Conservation (phyloP, 352 stramenopile genomes). For the Globisporangium middletonii region DNA sequence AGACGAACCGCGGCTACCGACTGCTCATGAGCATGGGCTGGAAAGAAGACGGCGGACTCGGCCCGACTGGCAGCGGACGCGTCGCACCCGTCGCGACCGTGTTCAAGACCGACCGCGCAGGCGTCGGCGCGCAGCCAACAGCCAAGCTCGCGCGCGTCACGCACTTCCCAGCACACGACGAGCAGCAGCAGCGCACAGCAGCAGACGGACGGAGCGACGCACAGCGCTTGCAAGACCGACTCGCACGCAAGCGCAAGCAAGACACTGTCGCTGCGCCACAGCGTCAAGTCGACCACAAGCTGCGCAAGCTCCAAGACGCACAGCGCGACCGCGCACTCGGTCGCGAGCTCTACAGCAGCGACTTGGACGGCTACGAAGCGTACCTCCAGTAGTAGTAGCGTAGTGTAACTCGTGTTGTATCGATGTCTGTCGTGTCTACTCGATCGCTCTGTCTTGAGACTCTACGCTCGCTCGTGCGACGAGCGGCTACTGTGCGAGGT, state of each 20-base stretch:
- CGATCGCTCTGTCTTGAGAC: no score
- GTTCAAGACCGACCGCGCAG: constrained; percentile 47
- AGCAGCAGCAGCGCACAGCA: constrained; percentile 24
- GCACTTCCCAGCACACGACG: constrained; percentile 31
- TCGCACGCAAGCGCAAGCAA: constrained; percentile 42
- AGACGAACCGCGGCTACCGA: constrained; percentile 62
- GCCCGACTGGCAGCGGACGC: constrained; percentile 24
- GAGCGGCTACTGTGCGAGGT: not conserved
- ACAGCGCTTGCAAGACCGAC: constrained; percentile 33
- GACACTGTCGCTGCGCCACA: constrained; percentile 15
- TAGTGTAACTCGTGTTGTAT: no score
- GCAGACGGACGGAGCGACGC: constrained; percentile 28
- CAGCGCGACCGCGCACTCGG: constrained; percentile 33
- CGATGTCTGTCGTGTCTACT: no score
- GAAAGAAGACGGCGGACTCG: constrained; percentile 36
- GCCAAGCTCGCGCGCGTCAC: constrained; percentile 10
- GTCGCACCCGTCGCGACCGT: constrained; percentile 41
- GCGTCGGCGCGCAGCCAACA: constrained; percentile 17
- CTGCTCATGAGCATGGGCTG: constrained; percentile 57
- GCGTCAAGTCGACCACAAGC: constrained; percentile 25
- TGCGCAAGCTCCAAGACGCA: constrained; percentile 32
- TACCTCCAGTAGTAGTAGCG: constrained; percentile 24
- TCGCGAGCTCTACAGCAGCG: constrained; percentile 38
- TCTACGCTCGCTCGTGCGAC: no score
- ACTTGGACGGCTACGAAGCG: constrained; percentile 53